Evolutionary conservation across 2,329 filamentous ascomycete species (phyloP).

Genomic region (Byssoonygena ceratinophila): DNA sequence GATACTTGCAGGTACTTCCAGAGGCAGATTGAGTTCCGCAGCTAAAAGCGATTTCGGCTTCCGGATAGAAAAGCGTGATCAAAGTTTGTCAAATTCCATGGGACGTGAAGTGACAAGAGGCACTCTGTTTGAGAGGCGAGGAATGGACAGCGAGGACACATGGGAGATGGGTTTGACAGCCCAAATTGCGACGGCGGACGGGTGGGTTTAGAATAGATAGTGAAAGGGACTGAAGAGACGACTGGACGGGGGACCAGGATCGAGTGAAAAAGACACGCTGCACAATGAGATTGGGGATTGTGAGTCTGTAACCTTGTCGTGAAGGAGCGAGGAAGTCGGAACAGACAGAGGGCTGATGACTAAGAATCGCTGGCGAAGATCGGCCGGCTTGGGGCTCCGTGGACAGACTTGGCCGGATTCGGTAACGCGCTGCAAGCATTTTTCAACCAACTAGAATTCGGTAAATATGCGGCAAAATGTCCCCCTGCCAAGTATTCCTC

Average conservation of each 20-base stretch:
- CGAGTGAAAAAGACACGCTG: not conserved
- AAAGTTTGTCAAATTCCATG: not conserved
- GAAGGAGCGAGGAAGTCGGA: not conserved
- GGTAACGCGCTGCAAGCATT: not conserved
- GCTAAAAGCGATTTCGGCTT: not conserved
- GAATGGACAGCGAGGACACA: not conserved
- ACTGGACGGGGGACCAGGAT: not conserved
- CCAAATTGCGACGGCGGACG: not conserved
- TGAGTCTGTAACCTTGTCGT: not conserved
- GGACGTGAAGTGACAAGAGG: not conserved
- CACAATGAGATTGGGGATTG: not conserved
- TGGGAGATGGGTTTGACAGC: too few species aligned
- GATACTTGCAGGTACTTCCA: slow-evolving; percentile 2
- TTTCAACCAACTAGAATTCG: not conserved
- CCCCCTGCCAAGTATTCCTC: not conserved
- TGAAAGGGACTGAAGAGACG: not conserved
- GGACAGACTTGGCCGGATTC: not conserved
- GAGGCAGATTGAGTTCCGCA: not conserved
- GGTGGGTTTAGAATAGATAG: not conserved
- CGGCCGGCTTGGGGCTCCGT: not conserved
- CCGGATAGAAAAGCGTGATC: not conserved
- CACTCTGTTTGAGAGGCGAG: not conserved
- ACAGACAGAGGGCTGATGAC: not conserved
- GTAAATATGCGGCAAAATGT: not conserved
- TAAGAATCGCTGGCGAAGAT: not conserved